These are phyloP conservation scores for Oehlia diaphana DNA, from an alignment of 192 early-diverging fungal species.

Conservation along the genomic window DNA sequence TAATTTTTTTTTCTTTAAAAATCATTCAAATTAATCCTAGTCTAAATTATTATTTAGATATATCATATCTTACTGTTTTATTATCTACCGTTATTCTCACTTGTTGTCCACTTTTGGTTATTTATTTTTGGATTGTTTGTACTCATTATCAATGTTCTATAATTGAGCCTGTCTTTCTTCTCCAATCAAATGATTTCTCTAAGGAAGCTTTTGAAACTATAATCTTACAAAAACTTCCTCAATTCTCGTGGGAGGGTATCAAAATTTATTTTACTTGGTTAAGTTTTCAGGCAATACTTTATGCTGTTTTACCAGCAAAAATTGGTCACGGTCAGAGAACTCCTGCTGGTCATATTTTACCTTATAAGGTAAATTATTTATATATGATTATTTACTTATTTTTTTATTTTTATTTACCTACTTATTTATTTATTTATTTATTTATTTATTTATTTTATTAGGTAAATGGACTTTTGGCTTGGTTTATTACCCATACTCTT, in stretches of 20 bases:
- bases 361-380: slow-evolving; percentile 60
- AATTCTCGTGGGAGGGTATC: slow-evolving; percentile 47
- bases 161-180: slow-evolving; percentile 48
- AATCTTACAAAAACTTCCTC: slow-evolving; percentile 45
- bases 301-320: slow-evolving; percentile 62
- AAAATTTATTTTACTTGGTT: slow-evolving; percentile 67
- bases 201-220: slow-evolving; percentile 35
- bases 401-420: background rate
- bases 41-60: slow-evolving; percentile 35
- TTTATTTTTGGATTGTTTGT: slow-evolving; percentile 72
- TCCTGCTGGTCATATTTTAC: slow-evolving; percentile 69
- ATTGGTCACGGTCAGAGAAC: slow-evolving; percentile 79
- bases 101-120: slow-evolving; percentile 62
- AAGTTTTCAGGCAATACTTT: slow-evolving; percentile 66
- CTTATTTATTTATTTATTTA: background rate
- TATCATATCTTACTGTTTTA: slow-evolving; percentile 50
- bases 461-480: slow-evolving; percentile 78
- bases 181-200: slow-evolving; percentile 33
- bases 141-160: slow-evolving; percentile 66
- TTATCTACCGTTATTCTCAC: slow-evolving; percentile 57
- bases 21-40: too few relatives aligned
- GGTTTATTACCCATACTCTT: slow-evolving; percentile 67
- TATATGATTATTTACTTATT: background rate
- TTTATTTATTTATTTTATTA: slow-evolving; percentile 21
- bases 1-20: too few relatives aligned